phyloP scores from a whole-genome alignment of 305 asterid species.

The Petunia hybrid region DNA sequence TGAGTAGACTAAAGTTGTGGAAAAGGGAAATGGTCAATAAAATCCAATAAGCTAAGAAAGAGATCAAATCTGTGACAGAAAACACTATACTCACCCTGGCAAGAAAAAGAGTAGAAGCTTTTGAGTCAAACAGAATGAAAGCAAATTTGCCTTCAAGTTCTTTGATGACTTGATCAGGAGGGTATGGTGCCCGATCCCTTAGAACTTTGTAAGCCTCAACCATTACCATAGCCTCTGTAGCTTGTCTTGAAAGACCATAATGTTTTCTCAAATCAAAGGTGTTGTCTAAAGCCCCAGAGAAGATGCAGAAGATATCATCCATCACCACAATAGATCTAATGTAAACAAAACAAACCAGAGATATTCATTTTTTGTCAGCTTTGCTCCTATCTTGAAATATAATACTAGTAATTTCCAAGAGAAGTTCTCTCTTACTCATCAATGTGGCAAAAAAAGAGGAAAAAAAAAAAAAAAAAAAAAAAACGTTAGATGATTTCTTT shows the following conservation, averaged over 20 bases:
- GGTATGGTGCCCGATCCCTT: conserved; percentile 74
- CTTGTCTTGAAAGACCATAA: conserved; percentile 68
- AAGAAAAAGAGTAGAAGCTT: conserved; percentile 59
- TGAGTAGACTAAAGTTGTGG: not conserved
- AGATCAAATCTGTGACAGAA: not conserved
- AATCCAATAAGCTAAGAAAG: not conserved
- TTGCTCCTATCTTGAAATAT: conserved; percentile 13
- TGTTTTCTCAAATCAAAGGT: conserved; percentile 54
- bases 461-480: not conserved
- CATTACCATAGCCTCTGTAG: conserved; percentile 65
- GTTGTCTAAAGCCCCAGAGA: conserved; percentile 64
- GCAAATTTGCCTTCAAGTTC: conserved; percentile 69
- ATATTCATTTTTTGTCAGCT: not conserved
- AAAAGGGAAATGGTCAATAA: not conserved
- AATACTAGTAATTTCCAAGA: not conserved
- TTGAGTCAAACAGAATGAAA: conserved; percentile 67
- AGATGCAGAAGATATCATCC: conserved; percentile 81
- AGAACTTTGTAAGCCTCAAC: conserved; percentile 69
- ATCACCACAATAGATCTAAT: conserved; percentile 66
- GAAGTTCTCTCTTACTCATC: not conserved
- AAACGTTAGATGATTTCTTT: too few relatives aligned
- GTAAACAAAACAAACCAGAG: not conserved
- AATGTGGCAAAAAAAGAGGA: not conserved
- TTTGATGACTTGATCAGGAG: conserved; percentile 75
- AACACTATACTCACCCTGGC: conserved; percentile 54